Percentiles rank a stretch among this genome's conserved stretches.
Evolutionary conservation across 2,329 filamentous ascomycete species (phyloP).

Genomic region (Fusarium sambucinum): DNA sequence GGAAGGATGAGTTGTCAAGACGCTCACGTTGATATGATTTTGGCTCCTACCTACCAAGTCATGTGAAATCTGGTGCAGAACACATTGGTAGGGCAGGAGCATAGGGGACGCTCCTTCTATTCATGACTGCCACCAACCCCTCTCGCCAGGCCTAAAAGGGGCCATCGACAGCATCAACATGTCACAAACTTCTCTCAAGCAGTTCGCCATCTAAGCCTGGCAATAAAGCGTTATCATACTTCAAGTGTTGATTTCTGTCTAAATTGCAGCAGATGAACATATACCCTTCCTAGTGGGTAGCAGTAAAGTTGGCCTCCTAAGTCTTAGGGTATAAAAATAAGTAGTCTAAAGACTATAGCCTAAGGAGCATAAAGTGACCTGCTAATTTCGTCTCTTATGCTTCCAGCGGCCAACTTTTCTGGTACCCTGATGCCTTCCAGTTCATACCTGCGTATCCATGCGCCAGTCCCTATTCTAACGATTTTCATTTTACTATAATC

Average conservation of each 20-base stretch:
- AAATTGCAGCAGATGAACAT: conserved; percentile 32
- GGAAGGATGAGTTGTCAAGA: not conserved
- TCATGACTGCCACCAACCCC: not conserved
- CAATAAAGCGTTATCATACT: not conserved
- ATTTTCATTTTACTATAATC: conserved; percentile 21
- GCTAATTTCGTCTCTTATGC: too few species aligned
- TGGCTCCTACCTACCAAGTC: not conserved
- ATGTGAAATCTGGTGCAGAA: conserved; percentile 15
- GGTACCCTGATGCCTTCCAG: too few species aligned
- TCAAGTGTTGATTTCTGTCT: conserved; percentile 34
- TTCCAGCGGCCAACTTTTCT: too few species aligned
- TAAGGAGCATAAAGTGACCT: too few species aligned
- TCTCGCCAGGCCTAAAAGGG: not conserved
- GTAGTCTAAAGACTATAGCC: too few species aligned
- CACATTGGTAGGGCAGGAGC: conserved; percentile 8
- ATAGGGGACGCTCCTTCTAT: conserved; percentile 15
- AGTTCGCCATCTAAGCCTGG: not conserved
- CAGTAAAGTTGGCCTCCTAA: too few species aligned
- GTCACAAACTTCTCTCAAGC: not conserved
- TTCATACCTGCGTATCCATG: conserved; percentile 32
- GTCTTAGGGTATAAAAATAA: too few species aligned
- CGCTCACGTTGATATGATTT: not conserved
- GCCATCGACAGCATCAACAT: not conserved
- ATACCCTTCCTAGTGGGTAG: too few species aligned
- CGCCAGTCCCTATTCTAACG: conserved; percentile 28